These are phyloP conservation scores for Lyophyllum shimeji DNA, from an alignment of 768 basidiomycete genomes.

Conservation along the genomic window DNA sequence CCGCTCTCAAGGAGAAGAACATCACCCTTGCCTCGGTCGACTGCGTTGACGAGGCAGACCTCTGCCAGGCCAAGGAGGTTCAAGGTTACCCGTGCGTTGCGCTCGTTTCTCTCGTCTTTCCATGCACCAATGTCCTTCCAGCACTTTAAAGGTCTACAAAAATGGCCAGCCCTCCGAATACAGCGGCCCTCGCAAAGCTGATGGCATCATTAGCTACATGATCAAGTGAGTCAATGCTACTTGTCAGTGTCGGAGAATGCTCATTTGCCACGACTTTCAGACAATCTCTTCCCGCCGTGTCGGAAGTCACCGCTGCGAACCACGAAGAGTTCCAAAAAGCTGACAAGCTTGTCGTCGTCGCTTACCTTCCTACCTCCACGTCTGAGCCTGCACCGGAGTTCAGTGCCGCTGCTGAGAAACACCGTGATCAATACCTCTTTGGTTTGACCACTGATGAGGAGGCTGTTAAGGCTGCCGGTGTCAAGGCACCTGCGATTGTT, in stretches of 20 bases:
- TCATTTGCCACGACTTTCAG: constrained; percentile 29
- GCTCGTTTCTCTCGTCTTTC: neutral
- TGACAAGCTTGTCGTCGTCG: constrained; percentile 90
- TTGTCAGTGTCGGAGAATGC: neutral
- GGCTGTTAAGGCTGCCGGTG: constrained; percentile 66
- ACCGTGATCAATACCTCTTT: constrained; percentile 94
- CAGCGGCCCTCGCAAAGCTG: constrained; percentile 86
- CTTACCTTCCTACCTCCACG: constrained; percentile 77
- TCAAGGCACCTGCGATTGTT: constrained; percentile 81
- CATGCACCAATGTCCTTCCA: constrained; percentile 24
- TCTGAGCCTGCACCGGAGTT: constrained; percentile 73
- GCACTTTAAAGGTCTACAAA: constrained; percentile 90
- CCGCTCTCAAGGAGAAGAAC: constrained; percentile 82
- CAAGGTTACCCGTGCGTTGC: constrained; percentile 88
- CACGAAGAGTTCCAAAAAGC: constrained; percentile 82
- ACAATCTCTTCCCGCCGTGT: constrained; percentile 93
- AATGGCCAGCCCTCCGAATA: constrained; percentile 82
- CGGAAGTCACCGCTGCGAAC: constrained; percentile 73
- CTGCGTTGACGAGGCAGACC: constrained; percentile 91
- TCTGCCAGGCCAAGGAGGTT: constrained; percentile 86
- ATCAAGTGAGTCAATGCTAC: constrained; percentile 65
- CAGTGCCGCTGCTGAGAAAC: constrained; percentile 75
- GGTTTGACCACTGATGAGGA: constrained; percentile 78
- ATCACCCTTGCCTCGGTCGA: constrained; percentile 96
- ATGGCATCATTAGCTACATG: constrained; percentile 97